Base-by-base conservation (phyloP, 2,329 filamentous ascomycete genomes). In the Fusarium newnesense region DNA sequence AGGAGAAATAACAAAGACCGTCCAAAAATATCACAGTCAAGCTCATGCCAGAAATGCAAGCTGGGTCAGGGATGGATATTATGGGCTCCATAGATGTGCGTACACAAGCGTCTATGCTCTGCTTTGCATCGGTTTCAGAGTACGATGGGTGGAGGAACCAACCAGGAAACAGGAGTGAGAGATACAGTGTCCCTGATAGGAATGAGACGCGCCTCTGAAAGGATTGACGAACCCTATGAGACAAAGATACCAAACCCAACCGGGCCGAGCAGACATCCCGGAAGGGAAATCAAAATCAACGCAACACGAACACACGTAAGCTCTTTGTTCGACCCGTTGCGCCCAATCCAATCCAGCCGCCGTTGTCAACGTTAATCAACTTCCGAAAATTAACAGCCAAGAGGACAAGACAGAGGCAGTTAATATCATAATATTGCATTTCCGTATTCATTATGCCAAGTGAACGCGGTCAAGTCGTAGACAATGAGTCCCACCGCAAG, bases 121-220 rank as follows among this genome's bases (percentile, higher is more conserved):
- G 50, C 64, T 67, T 60, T 67, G 54, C 46, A 60, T 58, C 47
- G 40, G 72, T 75, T 75, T 72, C 72, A 74, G 68, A 74, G 54
- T 75, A 60, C 50, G 53, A 56, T 47, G 46, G 49, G 44, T 53
- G 54, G 60, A 56, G 43, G 64, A 57, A 30, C 72, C 72, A 75
- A 74, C 69, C 72, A 72, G 68, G 54, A 70, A 39, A 65, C 49
- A 53, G 47, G 46, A 75, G 72, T 70, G 69, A 73, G 70, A 70
- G 60, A 60, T 75, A 75, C 72, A 74, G 68, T 72, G 68, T 58
- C 44, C 56, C 58, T 36, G 60, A 60, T 61, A 54, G 58, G 56
- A 64, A 67, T 67, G 67, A 67, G 60, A 70, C 56, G 54, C 63
- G 64, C 50, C 49, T 42, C 44, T 32, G 15, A 32, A 47, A 66